phyloP scores from a whole-genome alignment of 2,329 filamentous ascomycete species.

The Colletotrichum theobromicola region DNA sequence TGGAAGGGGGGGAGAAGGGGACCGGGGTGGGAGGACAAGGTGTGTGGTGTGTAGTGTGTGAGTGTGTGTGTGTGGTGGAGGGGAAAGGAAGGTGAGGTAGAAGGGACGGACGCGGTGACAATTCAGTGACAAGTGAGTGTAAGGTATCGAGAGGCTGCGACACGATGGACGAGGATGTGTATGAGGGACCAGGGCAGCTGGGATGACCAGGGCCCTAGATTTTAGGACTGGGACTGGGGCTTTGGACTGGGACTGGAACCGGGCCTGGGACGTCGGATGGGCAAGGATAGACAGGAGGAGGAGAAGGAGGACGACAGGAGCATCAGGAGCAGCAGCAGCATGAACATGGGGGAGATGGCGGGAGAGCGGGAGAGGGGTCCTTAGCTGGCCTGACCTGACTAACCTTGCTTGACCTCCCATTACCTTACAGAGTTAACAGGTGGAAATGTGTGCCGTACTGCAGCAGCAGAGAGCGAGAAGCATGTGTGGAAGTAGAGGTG shows the following conservation, averaged over 20 bases:
- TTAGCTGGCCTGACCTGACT: background rate
- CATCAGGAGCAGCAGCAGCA: background rate
- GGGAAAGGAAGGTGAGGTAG: background rate
- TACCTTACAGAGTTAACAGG: background rate
- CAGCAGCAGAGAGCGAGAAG: background rate
- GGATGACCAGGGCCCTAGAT: slow-evolving; percentile 11
- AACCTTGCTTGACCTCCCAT: too few relatives aligned
- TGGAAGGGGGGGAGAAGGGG: background rate
- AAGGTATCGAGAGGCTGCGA: slow-evolving; percentile 4
- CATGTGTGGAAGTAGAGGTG: background rate
- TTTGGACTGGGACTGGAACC: background rate
- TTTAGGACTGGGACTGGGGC: background rate
- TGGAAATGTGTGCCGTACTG: background rate
- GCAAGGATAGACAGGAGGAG: background rate
- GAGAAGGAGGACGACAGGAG: background rate
- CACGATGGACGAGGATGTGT: slow-evolving; percentile 3
- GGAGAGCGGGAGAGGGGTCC: background rate
- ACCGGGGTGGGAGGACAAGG: background rate
- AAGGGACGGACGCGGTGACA: slow-evolving; percentile 11
- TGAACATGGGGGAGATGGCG: slow-evolving; percentile 1
- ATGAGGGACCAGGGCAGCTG: background rate
- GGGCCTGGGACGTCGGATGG: background rate
- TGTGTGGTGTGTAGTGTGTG: too few relatives aligned
- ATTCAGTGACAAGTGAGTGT: slow-evolving; percentile 15
- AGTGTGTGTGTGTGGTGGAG: background rate